These are phyloP conservation scores for Penicillium odoratum DNA, from an alignment of 495 filamentous ascomycete species.

Conservation along the genomic window DNA sequence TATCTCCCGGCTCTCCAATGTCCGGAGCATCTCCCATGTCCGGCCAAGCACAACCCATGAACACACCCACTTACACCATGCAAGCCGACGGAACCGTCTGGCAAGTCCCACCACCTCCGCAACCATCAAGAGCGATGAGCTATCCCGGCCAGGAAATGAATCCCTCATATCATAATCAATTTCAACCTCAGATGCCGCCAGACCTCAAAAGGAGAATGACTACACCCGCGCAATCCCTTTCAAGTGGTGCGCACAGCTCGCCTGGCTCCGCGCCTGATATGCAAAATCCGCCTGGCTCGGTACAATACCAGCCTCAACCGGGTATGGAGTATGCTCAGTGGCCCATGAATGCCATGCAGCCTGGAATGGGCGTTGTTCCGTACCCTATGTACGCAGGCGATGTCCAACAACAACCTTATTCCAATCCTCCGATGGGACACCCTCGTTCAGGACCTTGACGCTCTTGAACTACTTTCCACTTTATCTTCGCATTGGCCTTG, in stretches of 20 bases:
- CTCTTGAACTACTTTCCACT: neutral
- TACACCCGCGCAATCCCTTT: constrained; percentile 38
- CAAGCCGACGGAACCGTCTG: constrained; percentile 44
- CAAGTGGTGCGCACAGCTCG: constrained; percentile 31
- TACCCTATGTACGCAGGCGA: constrained; percentile 42
- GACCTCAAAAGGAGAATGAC: constrained; percentile 47
- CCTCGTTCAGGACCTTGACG: constrained; percentile 26
- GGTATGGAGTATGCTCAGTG: constrained; percentile 39
- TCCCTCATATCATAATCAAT: constrained; percentile 31
- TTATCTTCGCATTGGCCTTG: too few relatives aligned
- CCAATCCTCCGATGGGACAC: constrained; percentile 41
- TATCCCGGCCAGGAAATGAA: constrained; percentile 41
- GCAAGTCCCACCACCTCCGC: constrained; percentile 34
- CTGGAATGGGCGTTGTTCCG: constrained; percentile 36
- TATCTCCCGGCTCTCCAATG: constrained; percentile 33
- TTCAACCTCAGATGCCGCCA: constrained; percentile 34
- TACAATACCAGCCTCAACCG: constrained; percentile 37
- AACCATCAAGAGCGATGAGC: constrained; percentile 38
- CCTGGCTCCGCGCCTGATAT: constrained; percentile 28
- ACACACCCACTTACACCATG: constrained; percentile 33
- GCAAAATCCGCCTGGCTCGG: constrained; percentile 30
- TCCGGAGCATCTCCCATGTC: constrained; percentile 38
- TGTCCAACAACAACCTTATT: constrained; percentile 32
- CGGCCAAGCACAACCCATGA: constrained; percentile 36
- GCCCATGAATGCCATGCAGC: constrained; percentile 39